These are phyloP conservation scores for Curvularia sp. DNA, from an alignment of 2,329 filamentous ascomycete species.

Conservation along the genomic window DNA sequence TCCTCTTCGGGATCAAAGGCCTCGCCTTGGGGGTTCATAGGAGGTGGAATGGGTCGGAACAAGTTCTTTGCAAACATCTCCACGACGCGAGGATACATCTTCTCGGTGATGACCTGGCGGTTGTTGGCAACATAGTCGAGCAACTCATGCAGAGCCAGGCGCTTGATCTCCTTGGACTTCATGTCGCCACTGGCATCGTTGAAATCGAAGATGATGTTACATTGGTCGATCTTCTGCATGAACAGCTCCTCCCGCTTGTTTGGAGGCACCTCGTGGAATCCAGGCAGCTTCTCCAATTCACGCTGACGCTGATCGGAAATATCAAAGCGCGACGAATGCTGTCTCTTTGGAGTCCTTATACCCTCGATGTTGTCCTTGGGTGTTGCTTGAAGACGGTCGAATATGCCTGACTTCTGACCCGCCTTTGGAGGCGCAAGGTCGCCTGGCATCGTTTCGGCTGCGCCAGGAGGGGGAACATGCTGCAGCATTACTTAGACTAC, in stretches of 20 bases:
- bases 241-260: constrained; percentile 95
- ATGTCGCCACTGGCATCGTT: constrained; percentile 98
- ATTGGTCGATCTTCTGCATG: constrained; percentile 99
- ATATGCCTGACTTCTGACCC: constrained; percentile 86
- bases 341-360: constrained; percentile 90
- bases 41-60: constrained; percentile 94
- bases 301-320: constrained; percentile 89
- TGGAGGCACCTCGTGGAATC: constrained; percentile 96
- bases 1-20: constrained; percentile 99
- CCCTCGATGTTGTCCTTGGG: constrained; percentile 97
- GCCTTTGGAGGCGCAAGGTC: constrained; percentile 94
- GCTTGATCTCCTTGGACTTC: constrained; percentile 99
- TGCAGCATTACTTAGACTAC: constrained; percentile 48
- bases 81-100: constrained; percentile 97
- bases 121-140: constrained; percentile 99
- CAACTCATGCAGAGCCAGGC: constrained; percentile 91
- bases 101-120: constrained; percentile 95
- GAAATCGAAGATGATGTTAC: constrained; percentile 99
- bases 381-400: constrained; percentile 87
- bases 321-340: constrained; percentile 97
- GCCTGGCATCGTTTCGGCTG: constrained; percentile 96
- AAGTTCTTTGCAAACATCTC: constrained; percentile 99
- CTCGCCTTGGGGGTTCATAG: constrained; percentile 96
- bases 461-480: constrained; percentile 92
- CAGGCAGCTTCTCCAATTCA: constrained; percentile 94